Percentiles rank a stretch among this genome's conserved stretches.
Conservation (phyloP, 495 filamentous ascomycete species). For the Hypoxylon fragiforme region DNA sequence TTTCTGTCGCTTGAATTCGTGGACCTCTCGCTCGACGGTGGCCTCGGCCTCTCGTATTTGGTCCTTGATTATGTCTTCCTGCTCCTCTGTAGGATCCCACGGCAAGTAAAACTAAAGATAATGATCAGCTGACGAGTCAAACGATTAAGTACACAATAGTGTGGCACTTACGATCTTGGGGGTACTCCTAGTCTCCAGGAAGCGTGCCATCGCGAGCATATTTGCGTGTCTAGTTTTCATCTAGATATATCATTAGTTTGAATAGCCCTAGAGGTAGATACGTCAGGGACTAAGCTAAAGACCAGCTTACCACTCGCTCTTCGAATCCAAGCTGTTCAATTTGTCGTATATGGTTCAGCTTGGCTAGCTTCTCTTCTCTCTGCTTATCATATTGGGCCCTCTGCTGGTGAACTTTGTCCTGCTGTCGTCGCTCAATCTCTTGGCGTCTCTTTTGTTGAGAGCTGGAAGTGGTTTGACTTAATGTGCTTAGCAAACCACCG, state of each 20-base stretch:
- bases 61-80: conserved; percentile 51
- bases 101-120: conserved; percentile 79
- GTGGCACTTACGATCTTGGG: conserved; percentile 77
- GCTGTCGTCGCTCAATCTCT: conserved; percentile 89
- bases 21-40: conserved; percentile 48
- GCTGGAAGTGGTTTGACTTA: conserved; percentile 75
- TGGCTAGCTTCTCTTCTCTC: conserved; percentile 63
- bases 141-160: neutral
- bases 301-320: conserved; percentile 68
- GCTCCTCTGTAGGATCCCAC: conserved; percentile 67
- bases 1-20: conserved; percentile 47
- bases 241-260: conserved; percentile 52
- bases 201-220: conserved; percentile 72
- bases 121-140: conserved; percentile 31
- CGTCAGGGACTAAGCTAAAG: neutral
- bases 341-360: conserved; percentile 60
- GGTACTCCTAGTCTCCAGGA: conserved; percentile 70
- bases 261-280: neutral
- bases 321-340: conserved; percentile 78
- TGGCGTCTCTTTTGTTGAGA: conserved; percentile 71
- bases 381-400: conserved; percentile 67
- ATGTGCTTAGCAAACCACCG: conserved; percentile 82
- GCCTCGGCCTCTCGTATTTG: conserved; percentile 52
- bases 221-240: conserved; percentile 78
- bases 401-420: conserved; percentile 77